These are phyloP conservation scores for Arachis hypogaea DNA, from an alignment of 306 rosid genomes.

Conservation along the genomic window DNA sequence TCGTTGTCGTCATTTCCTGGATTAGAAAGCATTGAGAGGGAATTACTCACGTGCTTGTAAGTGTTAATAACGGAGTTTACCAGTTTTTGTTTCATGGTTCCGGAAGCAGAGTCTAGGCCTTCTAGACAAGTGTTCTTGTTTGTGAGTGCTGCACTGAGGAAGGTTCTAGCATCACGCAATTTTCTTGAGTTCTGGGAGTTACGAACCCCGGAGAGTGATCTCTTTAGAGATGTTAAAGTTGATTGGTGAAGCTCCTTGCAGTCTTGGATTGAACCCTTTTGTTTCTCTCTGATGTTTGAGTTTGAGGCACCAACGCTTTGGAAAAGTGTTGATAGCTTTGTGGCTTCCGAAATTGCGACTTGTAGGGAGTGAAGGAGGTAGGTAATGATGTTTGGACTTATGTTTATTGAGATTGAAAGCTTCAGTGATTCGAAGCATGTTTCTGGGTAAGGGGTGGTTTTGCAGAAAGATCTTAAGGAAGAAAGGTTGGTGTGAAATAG, in stretches of 20 bases:
- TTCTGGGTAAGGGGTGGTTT: conserved; percentile 67
- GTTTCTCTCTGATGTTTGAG: conserved; percentile 62
- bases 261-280: conserved; percentile 71
- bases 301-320: conserved; percentile 32
- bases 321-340: conserved; percentile 59
- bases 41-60: conserved; percentile 70
- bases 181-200: conserved; percentile 26
- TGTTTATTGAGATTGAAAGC: conserved; percentile 70
- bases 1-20: conserved; percentile 11
- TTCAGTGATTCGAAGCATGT: conserved; percentile 66
- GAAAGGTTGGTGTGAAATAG: conserved; percentile 42
- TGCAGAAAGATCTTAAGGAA: conserved; percentile 63
- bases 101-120: conserved; percentile 76
- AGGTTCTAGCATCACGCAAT: conserved; percentile 59
- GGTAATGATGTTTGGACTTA: conserved; percentile 64
- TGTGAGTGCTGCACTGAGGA: conserved; percentile 83
- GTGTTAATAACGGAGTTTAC: conserved; percentile 52
- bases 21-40: conserved; percentile 69
- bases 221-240: conserved; percentile 55
- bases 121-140: conserved; percentile 88
- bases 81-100: conserved; percentile 57
- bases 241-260: conserved; percentile 74
- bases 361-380: conserved; percentile 70
- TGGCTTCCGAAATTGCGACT: conserved; percentile 65
- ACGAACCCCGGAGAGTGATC: conserved; percentile 57